phyloP scores from a whole-genome alignment of 169 alveolate species.

The Toxoplasma gondii region DNA sequence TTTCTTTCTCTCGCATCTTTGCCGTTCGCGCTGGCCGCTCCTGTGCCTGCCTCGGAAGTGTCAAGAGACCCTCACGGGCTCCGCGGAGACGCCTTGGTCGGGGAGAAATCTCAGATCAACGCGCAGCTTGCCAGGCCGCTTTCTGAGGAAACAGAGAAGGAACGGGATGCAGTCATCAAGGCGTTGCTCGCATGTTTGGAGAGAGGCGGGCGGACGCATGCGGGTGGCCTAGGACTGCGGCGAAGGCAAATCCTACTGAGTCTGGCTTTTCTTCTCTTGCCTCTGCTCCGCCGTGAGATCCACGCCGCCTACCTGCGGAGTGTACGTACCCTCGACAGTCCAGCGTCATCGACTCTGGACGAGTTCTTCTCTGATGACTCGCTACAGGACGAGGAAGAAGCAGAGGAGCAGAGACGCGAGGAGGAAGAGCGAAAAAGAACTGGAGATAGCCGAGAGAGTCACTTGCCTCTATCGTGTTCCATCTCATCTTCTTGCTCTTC shows the following conservation, averaged over 20 bases:
- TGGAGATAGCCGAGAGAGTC: no score
- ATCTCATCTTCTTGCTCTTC: no score
- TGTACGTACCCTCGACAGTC: not conserved
- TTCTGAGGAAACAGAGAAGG: not conserved
- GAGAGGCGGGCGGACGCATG: not conserved
- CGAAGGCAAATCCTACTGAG: not conserved
- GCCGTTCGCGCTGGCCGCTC: not conserved
- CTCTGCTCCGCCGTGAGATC: not conserved
- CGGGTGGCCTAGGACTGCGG: not conserved
- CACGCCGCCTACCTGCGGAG: constrained; percentile 35
- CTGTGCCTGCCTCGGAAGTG: not conserved
- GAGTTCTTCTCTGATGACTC: not conserved
- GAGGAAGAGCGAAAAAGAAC: not conserved
- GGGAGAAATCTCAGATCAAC: no score
- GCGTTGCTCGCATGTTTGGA: not conserved
- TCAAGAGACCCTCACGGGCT: constrained; percentile 13
- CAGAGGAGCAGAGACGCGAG: not conserved
- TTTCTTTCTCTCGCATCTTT: constrained; percentile 1
- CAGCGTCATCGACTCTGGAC: not conserved
- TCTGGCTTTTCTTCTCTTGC: not conserved
- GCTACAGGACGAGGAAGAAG: not conserved
- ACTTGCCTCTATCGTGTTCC: no score
- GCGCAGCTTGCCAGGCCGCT: no score
- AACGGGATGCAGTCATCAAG: not conserved
- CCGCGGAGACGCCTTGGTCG: not conserved